Percentiles rank a stretch among this genome's conserved stretches.
Conservation (phyloP, 2,329 filamentous ascomycete species). For the Aspergillus latus region DNA sequence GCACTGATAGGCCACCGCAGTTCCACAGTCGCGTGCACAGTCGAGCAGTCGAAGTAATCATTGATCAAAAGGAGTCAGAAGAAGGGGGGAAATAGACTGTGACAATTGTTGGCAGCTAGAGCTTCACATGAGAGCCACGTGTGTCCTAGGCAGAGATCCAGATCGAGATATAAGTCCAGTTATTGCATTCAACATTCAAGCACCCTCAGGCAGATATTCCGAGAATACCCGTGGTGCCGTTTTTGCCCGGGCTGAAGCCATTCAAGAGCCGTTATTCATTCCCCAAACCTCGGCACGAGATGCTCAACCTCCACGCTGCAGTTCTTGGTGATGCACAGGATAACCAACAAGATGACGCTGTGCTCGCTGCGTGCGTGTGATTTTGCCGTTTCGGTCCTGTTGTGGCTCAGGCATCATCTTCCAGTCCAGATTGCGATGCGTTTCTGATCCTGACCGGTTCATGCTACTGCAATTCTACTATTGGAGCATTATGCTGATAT, state of each 20-base stretch:
- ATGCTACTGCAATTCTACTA: slow-evolving; percentile 6
- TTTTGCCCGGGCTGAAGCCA: slow-evolving; percentile 10
- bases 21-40: slow-evolving; percentile 12
- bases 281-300: slow-evolving; percentile 6
- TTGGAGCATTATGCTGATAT: neutral
- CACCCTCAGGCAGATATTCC: neutral
- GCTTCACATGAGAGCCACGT: slow-evolving; percentile 1
- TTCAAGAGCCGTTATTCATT: slow-evolving; percentile 10
- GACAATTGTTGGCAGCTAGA: neutral
- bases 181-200: neutral
- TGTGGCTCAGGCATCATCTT: slow-evolving; percentile 1
- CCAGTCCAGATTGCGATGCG: slow-evolving; percentile 12
- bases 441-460: slow-evolving; percentile 7
- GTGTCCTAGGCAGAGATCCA: neutral
- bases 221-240: slow-evolving; percentile 1
- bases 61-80: neutral
- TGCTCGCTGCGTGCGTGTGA: slow-evolving; percentile 4
- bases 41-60: neutral
- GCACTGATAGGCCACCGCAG: slow-evolving; percentile 5
- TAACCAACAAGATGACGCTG: neutral
- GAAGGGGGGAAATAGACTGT: neutral
- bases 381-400: slow-evolving; percentile 1
- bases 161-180: neutral
- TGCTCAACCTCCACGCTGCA: neutral
- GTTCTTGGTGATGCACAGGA: neutral